These are phyloP conservation scores for Sporormia fimetaria DNA, from an alignment of 495 filamentous ascomycete species.

Conservation along the genomic window DNA sequence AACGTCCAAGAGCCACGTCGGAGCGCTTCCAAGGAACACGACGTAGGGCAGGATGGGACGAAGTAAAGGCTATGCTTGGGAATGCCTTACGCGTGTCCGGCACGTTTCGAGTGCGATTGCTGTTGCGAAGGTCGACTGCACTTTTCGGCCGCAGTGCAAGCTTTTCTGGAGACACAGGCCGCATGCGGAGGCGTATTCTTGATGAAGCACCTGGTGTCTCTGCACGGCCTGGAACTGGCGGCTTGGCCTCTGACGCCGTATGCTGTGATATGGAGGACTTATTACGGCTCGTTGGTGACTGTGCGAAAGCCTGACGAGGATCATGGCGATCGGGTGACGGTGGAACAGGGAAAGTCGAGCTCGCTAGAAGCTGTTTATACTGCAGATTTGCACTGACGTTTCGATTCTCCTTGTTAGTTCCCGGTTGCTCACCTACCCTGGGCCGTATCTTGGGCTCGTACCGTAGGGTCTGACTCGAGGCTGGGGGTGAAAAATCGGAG, in stretches of 20 bases:
- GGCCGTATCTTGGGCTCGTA: too few species aligned
- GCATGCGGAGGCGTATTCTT: slow-evolving; percentile 4
- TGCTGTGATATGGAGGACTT: too few species aligned
- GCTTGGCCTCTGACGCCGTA: slow-evolving; percentile 3
- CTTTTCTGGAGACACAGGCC: background rate
- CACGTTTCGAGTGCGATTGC: background rate
- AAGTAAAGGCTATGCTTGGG: slow-evolving; percentile 4
- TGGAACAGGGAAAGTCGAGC: too few species aligned
- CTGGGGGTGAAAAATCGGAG: slow-evolving; percentile 12
- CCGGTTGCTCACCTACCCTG: too few species aligned
- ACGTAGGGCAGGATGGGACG: background rate
- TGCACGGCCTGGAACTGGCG: background rate
- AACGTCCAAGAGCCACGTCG: slow-evolving; percentile 9
- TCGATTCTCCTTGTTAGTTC: too few species aligned
- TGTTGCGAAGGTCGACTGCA: slow-evolving; percentile 29
- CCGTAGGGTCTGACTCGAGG: background rate
- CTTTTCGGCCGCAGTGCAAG: slow-evolving; percentile 17
- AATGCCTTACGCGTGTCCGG: background rate
- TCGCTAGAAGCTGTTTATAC: too few species aligned
- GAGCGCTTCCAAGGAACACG: slow-evolving; percentile 8
- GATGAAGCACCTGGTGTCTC: background rate
- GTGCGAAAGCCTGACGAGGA: too few species aligned
- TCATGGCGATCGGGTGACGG: too few species aligned
- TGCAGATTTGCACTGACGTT: too few species aligned
- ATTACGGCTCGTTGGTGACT: too few species aligned